Percentiles rank a stretch among this genome's conserved stretches.
These are phyloP conservation scores for Neotropicomus parvogracilis DNA, from an alignment of 1,284 basidiomycete species.

Conservation along the genomic window DNA sequence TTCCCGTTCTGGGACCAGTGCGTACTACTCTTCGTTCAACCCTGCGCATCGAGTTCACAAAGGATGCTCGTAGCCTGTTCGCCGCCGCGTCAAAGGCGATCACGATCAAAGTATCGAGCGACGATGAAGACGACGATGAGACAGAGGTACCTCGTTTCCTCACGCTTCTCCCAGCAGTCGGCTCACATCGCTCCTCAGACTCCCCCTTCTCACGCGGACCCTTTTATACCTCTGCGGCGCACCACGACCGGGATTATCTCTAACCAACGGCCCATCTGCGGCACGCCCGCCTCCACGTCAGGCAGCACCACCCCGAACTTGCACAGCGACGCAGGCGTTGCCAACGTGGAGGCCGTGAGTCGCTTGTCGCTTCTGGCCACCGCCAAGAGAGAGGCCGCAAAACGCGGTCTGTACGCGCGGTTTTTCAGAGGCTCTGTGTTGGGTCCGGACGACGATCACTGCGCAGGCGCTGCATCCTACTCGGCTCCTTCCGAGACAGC, in stretches of 20 bases:
- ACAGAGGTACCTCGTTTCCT: slow-evolving; percentile 10
- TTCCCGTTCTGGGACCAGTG: slow-evolving; percentile 97
- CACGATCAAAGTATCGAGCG: slow-evolving; percentile 58
- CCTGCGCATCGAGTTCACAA: not conserved
- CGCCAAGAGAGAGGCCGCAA: slow-evolving; percentile 77
- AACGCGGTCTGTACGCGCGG: slow-evolving; percentile 67
- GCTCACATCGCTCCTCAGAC: slow-evolving; percentile 9
- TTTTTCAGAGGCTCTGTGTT: slow-evolving; percentile 77
- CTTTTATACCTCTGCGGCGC: slow-evolving; percentile 41
- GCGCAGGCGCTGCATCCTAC: not conserved
- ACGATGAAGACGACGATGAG: slow-evolving; percentile 47
- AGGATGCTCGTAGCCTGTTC: slow-evolving; percentile 58
- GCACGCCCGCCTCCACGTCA: slow-evolving; percentile 52
- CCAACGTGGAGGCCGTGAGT: slow-evolving; percentile 10
- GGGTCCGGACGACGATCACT: slow-evolving; percentile 38
- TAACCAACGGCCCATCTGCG: slow-evolving; percentile 56
- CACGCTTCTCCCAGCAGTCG: not conserved
- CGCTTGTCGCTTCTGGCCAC: slow-evolving; percentile 55
- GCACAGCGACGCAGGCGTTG: no score
- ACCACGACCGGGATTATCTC: slow-evolving; percentile 78
- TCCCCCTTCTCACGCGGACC: not conserved
- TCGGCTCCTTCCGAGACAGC: not conserved
- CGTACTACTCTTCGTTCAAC: slow-evolving; percentile 31
- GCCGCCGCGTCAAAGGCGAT: slow-evolving; percentile 74
- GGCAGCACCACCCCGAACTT: slow-evolving; percentile 46